phyloP scores from a whole-genome alignment of 208 protist species.

The Crithidia bombi region DNA sequence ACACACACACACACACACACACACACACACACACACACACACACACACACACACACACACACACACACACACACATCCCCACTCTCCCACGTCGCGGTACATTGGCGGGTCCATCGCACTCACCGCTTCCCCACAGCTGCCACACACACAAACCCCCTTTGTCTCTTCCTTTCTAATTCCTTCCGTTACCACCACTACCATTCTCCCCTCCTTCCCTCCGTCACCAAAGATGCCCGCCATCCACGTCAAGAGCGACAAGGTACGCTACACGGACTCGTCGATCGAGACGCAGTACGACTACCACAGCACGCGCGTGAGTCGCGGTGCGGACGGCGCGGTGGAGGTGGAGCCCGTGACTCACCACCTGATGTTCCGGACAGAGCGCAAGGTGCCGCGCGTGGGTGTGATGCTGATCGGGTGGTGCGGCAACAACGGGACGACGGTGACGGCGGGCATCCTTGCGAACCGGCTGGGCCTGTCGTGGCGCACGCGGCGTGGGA shows the following conservation, averaged over 20 bases:
- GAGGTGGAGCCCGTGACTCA: slow-evolving; percentile 71
- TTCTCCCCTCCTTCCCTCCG: background rate
- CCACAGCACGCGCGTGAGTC: slow-evolving; percentile 67
- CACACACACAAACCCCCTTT: slow-evolving; percentile 1
- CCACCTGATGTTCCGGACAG: slow-evolving; percentile 90
- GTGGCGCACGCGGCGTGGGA: slow-evolving; percentile 95
- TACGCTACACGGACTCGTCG: slow-evolving; percentile 72
- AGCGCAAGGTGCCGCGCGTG: slow-evolving; percentile 79
- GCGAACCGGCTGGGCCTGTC: slow-evolving; percentile 94
- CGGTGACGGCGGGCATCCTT: slow-evolving; percentile 95
- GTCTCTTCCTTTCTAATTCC: no score
- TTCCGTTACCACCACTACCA: no score
- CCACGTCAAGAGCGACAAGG: slow-evolving; percentile 58
- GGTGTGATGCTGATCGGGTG: slow-evolving; percentile 97
- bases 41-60: background rate
- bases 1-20: no score
- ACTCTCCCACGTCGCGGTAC: no score
- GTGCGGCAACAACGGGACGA: slow-evolving; percentile 99
- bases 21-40: no score
- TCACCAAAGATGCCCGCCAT: slow-evolving; percentile 42
- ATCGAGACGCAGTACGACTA: slow-evolving; percentile 91
- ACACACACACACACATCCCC: background rate
- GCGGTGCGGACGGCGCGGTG: slow-evolving; percentile 42
- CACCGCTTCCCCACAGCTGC: background rate
- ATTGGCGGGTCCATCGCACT: no score